A percentile compares a stretch with the other conserved stretches of the same genome.
Evolutionary conservation across 768 basidiomycete genomes (phyloP).

Genomic region (Boletus vermiculosoides): DNA sequence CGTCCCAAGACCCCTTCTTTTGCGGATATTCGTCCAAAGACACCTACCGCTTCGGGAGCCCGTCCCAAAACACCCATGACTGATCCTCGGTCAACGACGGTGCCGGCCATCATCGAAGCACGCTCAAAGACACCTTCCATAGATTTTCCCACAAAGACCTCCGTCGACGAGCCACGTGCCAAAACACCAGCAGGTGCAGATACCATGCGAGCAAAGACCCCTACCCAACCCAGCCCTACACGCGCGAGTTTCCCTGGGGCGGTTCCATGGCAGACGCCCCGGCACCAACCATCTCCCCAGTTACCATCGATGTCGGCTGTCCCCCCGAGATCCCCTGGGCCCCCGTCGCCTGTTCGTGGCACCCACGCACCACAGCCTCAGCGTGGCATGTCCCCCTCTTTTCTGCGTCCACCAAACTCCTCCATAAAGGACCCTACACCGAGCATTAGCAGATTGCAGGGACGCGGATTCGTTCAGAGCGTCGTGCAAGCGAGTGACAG

Average conservation of each 20-base stretch:
- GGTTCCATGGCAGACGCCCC: conserved; percentile 24
- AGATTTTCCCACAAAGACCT: conserved; percentile 12
- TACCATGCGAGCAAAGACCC: conserved; percentile 15
- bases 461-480: conserved; percentile 83
- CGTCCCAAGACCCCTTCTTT: conserved; percentile 22
- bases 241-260: conserved; percentile 17
- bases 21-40: conserved; percentile 23
- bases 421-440: conserved; percentile 72
- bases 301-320: conserved; percentile 30
- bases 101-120: conserved; percentile 9
- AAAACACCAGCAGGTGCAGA: conserved; percentile 22
- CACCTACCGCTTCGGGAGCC: conserved; percentile 14
- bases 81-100: conserved; percentile 15
- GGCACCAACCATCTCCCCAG: conserved; percentile 34
- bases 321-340: conserved; percentile 21
- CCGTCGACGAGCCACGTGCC: conserved; percentile 20
- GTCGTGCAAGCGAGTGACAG: conserved; percentile 71
- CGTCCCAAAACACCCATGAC: conserved; percentile 23
- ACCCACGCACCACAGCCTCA: conserved; percentile 42
- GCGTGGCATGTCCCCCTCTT: conserved; percentile 51
- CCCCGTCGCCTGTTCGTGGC: conserved; percentile 42
- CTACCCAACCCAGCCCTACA: conserved; percentile 16
- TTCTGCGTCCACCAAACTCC: conserved; percentile 49
- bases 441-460: conserved; percentile 77
- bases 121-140: conserved; percentile 21